Evolutionary conservation across 2,329 filamentous ascomycete genomes (phyloP).

Genomic region (Lachnellula hyalina): DNA sequence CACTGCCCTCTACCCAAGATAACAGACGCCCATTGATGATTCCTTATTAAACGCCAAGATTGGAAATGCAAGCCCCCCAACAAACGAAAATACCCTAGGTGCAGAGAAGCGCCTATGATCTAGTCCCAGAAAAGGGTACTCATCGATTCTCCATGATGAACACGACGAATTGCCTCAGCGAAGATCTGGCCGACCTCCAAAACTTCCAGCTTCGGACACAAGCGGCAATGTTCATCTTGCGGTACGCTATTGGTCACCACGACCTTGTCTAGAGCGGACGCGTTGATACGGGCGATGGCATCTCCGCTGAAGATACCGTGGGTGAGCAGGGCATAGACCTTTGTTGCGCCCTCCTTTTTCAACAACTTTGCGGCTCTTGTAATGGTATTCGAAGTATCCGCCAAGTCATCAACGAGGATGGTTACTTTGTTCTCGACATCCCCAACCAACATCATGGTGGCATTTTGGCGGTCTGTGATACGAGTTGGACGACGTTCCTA

Average conservation of each 20-base stretch:
- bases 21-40: conserved; percentile 12
- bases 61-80: conserved; percentile 8
- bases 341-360: conserved; percentile 89
- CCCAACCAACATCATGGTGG: conserved; percentile 92
- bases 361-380: conserved; percentile 94
- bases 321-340: conserved; percentile 86
- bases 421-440: conserved; percentile 75
- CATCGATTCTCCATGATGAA: conserved; percentile 97
- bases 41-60: conserved; percentile 20
- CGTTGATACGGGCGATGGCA: conserved; percentile 89
- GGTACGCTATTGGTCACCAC: conserved; percentile 94
- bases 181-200: conserved; percentile 89
- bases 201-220: conserved; percentile 85
- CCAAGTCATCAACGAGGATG: conserved; percentile 90
- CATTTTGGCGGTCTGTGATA: conserved; percentile 83
- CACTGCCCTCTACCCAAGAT: conserved; percentile 17
- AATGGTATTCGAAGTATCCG: conserved; percentile 95
- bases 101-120: conserved; percentile 38
- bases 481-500: conserved; percentile 85
- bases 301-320: conserved; percentile 95
- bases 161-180: conserved; percentile 89
- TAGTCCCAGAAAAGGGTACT: conserved; percentile 76
- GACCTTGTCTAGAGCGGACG: conserved; percentile 86
- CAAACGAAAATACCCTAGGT: conserved; percentile 5
- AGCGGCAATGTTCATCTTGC: conserved; percentile 70